Conservation (phyloP, 768 basidiomycete genomes). For the Crucibulum laeve region DNA sequence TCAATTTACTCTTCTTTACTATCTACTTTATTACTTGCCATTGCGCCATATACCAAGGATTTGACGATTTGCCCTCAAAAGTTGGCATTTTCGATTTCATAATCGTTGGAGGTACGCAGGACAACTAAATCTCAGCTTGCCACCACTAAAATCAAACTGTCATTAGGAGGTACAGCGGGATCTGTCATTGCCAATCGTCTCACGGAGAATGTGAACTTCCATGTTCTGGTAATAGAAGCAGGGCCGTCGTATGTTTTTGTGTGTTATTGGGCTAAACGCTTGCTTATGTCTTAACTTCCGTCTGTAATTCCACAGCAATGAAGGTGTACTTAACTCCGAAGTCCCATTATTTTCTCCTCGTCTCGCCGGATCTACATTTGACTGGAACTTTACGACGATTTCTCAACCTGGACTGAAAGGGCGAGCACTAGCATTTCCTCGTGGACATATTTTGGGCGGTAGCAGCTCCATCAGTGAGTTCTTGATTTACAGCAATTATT, state of each 20-base stretch:
- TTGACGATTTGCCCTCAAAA: too few relatives aligned
- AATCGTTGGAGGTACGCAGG: too few relatives aligned
- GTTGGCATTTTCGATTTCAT: too few relatives aligned
- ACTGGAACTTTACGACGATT: constrained; percentile 16
- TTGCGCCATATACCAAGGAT: too few relatives aligned
- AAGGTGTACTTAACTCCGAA: constrained; percentile 4
- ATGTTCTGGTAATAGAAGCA: constrained; percentile 17
- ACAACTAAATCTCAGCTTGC: background rate
- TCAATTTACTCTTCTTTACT: too few relatives aligned
- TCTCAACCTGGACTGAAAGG: constrained; percentile 16
- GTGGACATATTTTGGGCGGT: constrained; percentile 24
- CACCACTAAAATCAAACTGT: background rate
- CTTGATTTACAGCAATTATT: background rate
- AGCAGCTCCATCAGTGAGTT: constrained; percentile 17
- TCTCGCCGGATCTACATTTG: background rate
- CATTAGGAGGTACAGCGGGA: constrained; percentile 15
- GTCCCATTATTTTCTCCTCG: constrained; percentile 1
- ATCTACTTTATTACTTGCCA: too few relatives aligned
- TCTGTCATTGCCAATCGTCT: constrained; percentile 15
- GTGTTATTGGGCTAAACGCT: background rate
- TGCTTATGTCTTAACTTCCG: background rate
- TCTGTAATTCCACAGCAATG: constrained; percentile 8
- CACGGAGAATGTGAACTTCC: constrained; percentile 9
- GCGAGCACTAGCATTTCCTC: constrained; percentile 13
- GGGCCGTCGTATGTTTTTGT: constrained; percentile 7